Evolutionary conservation across 2,329 filamentous ascomycete species (phyloP), one percentile per base, ranked within the genome.

Genomic region (Ceratocystis smalleyi): DNA sequence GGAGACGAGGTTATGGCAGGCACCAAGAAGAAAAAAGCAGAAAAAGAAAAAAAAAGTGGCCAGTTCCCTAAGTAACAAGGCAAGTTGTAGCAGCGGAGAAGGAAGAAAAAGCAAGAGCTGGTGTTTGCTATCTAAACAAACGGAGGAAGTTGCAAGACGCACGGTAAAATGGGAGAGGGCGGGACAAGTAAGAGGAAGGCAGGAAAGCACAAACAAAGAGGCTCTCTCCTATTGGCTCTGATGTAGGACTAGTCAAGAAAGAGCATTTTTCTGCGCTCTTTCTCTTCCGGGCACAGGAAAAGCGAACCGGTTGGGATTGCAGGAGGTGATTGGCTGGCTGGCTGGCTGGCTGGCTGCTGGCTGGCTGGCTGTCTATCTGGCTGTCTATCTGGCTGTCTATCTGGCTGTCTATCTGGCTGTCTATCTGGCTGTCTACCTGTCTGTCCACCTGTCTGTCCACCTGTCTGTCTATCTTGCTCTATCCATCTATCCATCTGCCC

Each of bases 21-120:
- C 47, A 51, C n/a, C 19, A 51, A 51, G 47, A 22, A 51, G 22
- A 49, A 49, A 19, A 49, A n/a, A 49, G 17, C 43, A 49, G 17
- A 49, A 30, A 55, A 55, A 55, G 59, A 17, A 49, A 8, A 30
- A 55, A 55, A 55, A 64, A 64, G 43, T 55, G 45, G 43, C 27
- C 30, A 63, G 62, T 64, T 64, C 62, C 62, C 62, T 43, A 64
- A 64, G 62, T 64, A 64, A 64, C 62, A 64, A 59, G 54, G 27
- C 51, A 55, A 15, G 17, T 32, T 32, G 27, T 27, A 32, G 27
- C 51, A 55, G 30, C 22, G 17, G n/a, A 2, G 27, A 22, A 22
- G 45, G 43, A 24, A 22, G 22, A 30, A 7, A 22, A 40, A 10
- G 35, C 35, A 40, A 40, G 35, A 40, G 35, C 35, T 40, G 35